Evolutionary conservation across 2,329 filamentous ascomycete species (phyloP), one percentile per base, ranked within the genome.

Genomic region (Colletotrichum brevisporum): DNA sequence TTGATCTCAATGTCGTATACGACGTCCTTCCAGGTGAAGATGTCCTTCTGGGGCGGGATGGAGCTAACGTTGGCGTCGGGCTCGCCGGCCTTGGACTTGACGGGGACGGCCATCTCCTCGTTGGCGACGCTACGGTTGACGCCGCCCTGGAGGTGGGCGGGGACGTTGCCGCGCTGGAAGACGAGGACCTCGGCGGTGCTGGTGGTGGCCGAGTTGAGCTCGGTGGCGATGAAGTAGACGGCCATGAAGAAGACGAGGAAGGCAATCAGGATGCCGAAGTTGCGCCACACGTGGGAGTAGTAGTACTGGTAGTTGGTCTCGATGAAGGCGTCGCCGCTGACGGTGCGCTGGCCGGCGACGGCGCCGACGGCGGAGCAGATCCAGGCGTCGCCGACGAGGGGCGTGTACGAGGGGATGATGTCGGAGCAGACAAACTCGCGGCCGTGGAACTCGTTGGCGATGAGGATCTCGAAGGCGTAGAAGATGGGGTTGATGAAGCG

Each of bases 11-110:
- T 86, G 21, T 89, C 85, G 65, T 88, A 97, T 72, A 90, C 91
- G 0, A 96, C 90, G 73, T 94, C 86, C 63, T 89, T 85, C 94
- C 93, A 97, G 48, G 92, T 92, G 78, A 96, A 95, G 63, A 95
- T 87, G 43, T 84, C 83, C 4, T 73, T 89, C 72, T 85, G 84
- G 0, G 83, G 80, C 24, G 80, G 78, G 1, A 84, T 78, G 0
- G 74, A 76, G 16, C 72, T 74, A 41, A 78, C 76, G 0, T 77
- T 74, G 0, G 71, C 71, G 69, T 71, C 56, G 24, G 67, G 5
- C 83, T 84, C 4, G 83, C 89, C 15, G 83, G 85, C 2, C 86
- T 87, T 8, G 87, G 87, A 71, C 86, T 88, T 2, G 88, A 86
- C 77, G 80, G 89, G 8, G 81, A 78, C 72, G 0, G 73, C 66